A percentile compares a stretch with the other conserved stretches of the same genome.
Conservation (phyloP, 495 filamentous ascomycete species). For the Talaromyces nanjingensis region DNA sequence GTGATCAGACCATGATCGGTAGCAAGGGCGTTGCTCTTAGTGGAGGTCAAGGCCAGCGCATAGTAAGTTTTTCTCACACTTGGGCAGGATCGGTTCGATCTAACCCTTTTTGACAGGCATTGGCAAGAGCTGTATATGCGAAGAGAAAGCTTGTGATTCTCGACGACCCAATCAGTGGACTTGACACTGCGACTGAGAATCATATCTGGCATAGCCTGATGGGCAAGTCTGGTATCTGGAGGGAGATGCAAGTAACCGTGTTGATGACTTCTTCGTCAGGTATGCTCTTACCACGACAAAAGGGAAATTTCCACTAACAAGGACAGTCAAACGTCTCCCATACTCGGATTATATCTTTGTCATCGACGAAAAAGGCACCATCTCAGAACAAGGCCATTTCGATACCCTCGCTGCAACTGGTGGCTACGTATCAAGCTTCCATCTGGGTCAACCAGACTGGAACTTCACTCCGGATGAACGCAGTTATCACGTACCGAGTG, state of each 20-base stretch:
- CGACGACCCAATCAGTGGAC: conserved; percentile 54
- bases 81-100: background rate
- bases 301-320: background rate
- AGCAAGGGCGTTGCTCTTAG: conserved; percentile 58
- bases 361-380: conserved; percentile 34
- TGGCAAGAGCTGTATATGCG: conserved; percentile 54
- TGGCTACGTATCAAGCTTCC: conserved; percentile 45
- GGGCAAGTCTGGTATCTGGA: conserved; percentile 46
- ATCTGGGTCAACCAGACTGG: conserved; percentile 25
- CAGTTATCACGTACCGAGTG: conserved; percentile 6
- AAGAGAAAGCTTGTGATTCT: conserved; percentile 47
- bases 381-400: conserved; percentile 47
- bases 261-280: conserved; percentile 45
- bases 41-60: conserved; percentile 61
- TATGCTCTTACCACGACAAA: background rate
- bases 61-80: conserved; percentile 26
- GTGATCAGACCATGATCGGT: conserved; percentile 54
- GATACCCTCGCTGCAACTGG: conserved; percentile 33
- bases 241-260: conserved; percentile 39
- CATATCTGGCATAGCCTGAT: conserved; percentile 52
- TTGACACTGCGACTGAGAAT: conserved; percentile 55
- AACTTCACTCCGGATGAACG: conserved; percentile 20
- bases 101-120: conserved; percentile 18
- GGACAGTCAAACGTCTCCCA: conserved; percentile 36
- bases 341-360: conserved; percentile 48